Evolutionary conservation across 257 asterid species (phyloP), one percentile per base, ranked within the genome.

Genomic region (Solanum sparsipilum): DNA sequence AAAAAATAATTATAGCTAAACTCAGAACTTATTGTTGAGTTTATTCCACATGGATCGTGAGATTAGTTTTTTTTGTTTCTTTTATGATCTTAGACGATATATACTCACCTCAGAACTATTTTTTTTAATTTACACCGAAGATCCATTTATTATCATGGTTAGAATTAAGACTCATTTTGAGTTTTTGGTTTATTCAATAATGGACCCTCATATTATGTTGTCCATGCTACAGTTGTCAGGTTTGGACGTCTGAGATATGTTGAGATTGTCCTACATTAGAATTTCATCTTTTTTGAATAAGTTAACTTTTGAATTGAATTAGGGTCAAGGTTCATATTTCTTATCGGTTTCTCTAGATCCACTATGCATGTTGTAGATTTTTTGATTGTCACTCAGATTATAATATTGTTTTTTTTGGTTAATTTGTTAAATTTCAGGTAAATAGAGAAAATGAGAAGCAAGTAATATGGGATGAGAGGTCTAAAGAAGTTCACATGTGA

Each of bases 381-480:
- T 7, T 15, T 46, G 4, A 48, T 48, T 29, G 29, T 29, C 11
- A 27, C 18, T 18, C 70, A 29, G 27, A 10, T 48, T 16, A 29
- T 82, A 48, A 82, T 48, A 29, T 48, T 82, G 31, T 48, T 29
- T 36, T 63, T 29, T 8, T 36, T 20, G 31, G 44, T 83, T 52
- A 31, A 32, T 31, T 48, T 73, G 21, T 15, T 38, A 44, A 48
- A 36, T 73, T 87, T 63, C 90, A 67, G 90, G 90, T 75, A 84
- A 73, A 68, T 87, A 71, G 72, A 21, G 41, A 60, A 84, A 72
- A 74, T 73, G 84, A 32, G 29, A 68, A 68, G 41, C 9, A 35
- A 52, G 18, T 63, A 38, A n/a, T 85, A 76, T 84, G 16, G 39
- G 87, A 85, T 84, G 81, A 35, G 90, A 88, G 81, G 35, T 74